Base-by-base conservation (phyloP, 306 rosid species). In the Ormosia emarginata region DNA sequence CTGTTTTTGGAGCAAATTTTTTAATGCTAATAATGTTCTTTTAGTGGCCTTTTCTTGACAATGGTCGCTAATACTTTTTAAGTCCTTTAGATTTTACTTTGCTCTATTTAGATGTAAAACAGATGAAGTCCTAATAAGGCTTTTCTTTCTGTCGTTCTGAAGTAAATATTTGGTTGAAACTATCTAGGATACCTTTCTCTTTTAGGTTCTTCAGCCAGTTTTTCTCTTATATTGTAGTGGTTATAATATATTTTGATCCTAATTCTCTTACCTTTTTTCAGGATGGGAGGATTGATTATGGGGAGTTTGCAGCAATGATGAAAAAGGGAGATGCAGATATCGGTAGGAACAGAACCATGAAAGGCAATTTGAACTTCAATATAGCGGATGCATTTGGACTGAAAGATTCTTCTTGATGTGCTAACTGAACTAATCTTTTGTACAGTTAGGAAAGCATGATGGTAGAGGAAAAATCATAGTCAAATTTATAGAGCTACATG, bases 281-380 rank as follows among this genome's bases (percentile, higher is more conserved):
- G 98, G 98, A 95, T 34, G 97, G 98, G 47, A 91, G 90, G 63
- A 95, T 95, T 47, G 98, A 95, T 88, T 95, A 89, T 56, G 90
- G 70, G 13, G 98, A 95, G 80, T 95, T 95, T 87, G 89, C 85
- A 17, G 92, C 98, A 15, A 95, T 95, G 98, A 95, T 95, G 98
- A 91, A 84, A 72, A 79, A 77, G 84, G 95, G 89, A 2, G 97
- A 93, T 50, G 90, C 80, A 52, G 89, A 74, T 33, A 8, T 81
- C 2, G 95, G 95, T 62, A 81, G 92, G 79, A 88, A 78, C 86
- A 88, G 97, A 86, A 90, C 93, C 65, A 75, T 87, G 90, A 85
- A 89, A 85, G 87, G 76, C 82, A 93, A 88, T 85, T 75, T 93
- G 87, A 90, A 88, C 89, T 93, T 91, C 72, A 93, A 79, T 69